Evolutionary conservation across 2,329 filamentous ascomycete species (phyloP).

Genomic region (Paraphoma sp.): DNA sequence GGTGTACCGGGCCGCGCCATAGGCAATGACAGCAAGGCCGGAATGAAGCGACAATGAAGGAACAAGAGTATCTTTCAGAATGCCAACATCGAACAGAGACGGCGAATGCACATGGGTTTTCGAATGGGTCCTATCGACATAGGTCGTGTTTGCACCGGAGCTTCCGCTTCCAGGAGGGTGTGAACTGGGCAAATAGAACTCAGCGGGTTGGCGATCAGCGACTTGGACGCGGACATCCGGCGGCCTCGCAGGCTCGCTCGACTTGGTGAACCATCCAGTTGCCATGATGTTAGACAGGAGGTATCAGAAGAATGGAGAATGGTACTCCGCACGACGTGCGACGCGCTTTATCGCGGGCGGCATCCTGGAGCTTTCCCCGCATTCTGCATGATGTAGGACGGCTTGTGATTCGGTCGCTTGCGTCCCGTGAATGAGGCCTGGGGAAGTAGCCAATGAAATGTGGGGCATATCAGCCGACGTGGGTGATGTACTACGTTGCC

Average conservation of each 20-base stretch:
- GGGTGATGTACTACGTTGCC: not conserved
- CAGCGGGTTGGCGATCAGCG: slow-evolving; percentile 38
- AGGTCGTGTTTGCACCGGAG: slow-evolving; percentile 3
- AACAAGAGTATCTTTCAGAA: slow-evolving; percentile 60
- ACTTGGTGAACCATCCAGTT: slow-evolving; percentile 36
- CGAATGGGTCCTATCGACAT: slow-evolving; percentile 40
- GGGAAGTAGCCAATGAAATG: not conserved
- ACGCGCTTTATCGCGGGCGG: slow-evolving; percentile 13
- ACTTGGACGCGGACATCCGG: slow-evolving; percentile 42
- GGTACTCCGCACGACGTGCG: slow-evolving; percentile 5
- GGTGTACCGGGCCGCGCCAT: slow-evolving; percentile 59
- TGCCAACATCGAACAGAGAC: slow-evolving; percentile 54
- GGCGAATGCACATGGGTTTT: slow-evolving; percentile 39
- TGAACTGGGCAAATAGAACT: slow-evolving; percentile 39
- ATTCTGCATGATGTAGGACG: slow-evolving; percentile 10
- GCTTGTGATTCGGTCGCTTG: slow-evolving; percentile 2
- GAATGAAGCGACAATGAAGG: slow-evolving; percentile 63
- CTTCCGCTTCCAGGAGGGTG: not conserved
- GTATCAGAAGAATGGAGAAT: slow-evolving; percentile 2
- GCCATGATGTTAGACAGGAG: slow-evolving; percentile 23
- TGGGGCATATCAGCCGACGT: not conserved
- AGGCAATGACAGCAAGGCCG: slow-evolving; percentile 60
- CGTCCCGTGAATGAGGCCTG: not conserved
- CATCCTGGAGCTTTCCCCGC: slow-evolving; percentile 30
- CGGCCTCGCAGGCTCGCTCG: slow-evolving; percentile 23